These are phyloP conservation scores for Flaveria sonorensis DNA, from an alignment of 129 eudicot genomes.

Conservation along the genomic window DNA sequence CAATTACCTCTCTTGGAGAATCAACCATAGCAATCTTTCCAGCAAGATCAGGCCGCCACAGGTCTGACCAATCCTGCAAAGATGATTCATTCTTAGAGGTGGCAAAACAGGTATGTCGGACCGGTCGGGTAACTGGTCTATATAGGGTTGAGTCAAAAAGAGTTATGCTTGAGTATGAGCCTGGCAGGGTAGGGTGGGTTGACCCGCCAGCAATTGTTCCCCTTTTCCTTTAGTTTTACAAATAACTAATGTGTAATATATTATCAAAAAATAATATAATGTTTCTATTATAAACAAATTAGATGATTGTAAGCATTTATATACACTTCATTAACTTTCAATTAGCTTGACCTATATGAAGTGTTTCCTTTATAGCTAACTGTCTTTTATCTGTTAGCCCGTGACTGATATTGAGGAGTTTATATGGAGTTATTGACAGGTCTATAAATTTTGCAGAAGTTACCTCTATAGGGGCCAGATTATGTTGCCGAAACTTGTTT, in stretches of 20 bases:
- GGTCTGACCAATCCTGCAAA: constrained; percentile 94
- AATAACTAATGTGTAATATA: neutral
- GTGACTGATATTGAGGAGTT: neutral
- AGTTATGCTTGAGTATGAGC: neutral
- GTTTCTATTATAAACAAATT: neutral
- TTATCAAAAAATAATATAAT: neutral
- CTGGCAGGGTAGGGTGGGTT: neutral
- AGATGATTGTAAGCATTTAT: constrained; percentile 9
- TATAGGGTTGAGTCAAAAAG: neutral
- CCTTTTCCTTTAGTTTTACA: neutral
- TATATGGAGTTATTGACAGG: neutral
- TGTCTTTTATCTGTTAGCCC: no score
- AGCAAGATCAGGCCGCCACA: constrained; percentile 93
- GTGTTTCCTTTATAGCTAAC: neutral
- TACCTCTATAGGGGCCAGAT: constrained; percentile 87
- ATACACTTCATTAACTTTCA: neutral
- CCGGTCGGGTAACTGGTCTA: neutral
- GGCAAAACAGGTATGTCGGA: neutral
- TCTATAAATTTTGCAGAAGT: neutral
- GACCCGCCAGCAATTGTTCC: neutral
- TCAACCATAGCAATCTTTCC: constrained; percentile 92
- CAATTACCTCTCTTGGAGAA: constrained; percentile 90
- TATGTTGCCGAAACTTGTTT: constrained; percentile 70
- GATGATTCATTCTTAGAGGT: neutral
- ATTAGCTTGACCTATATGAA: neutral